phyloP scores from a whole-genome alignment of 176 grass and related monocot species.

The Zizania latifolia region DNA sequence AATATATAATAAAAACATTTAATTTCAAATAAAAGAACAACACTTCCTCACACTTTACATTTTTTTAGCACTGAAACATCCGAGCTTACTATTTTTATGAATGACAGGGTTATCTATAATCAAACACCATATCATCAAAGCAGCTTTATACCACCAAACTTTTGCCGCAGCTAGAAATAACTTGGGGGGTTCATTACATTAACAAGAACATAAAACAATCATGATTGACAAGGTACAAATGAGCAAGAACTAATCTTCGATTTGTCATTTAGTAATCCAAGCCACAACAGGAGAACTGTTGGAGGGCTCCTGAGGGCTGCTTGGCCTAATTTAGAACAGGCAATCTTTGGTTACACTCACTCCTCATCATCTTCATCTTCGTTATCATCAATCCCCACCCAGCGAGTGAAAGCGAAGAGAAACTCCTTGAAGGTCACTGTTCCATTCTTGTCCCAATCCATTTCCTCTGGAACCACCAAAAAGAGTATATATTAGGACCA shows the following conservation, averaged over 20 bases:
- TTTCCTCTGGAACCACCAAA: constrained; percentile 66
- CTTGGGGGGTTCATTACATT: constrained; percentile 20
- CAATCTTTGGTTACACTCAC: constrained; percentile 3
- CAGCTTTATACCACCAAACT: constrained; percentile 25
- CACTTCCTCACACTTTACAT: not conserved
- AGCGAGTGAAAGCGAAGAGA: constrained; percentile 90
- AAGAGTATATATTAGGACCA: constrained; percentile 3
- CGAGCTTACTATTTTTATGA: not conserved
- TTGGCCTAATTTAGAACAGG: constrained; percentile 2
- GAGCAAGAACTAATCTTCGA: constrained; percentile 19
- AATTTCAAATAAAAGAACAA: not conserved
- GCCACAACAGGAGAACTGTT: not conserved
- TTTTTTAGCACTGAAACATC: not conserved
- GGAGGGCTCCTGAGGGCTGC: constrained; percentile 3
- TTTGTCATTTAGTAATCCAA: not conserved
- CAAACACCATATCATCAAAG: not conserved
- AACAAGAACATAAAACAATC: constrained; percentile 22
- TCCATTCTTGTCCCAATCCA: constrained; percentile 99
- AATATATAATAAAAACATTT: not conserved
- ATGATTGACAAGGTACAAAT: not conserved
- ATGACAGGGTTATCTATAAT: constrained; percentile 8
- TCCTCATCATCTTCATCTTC: constrained; percentile 55
- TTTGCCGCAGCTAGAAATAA: constrained; percentile 11
- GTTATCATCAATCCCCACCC: constrained; percentile 80
- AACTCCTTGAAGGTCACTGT: constrained; percentile 98